These are phyloP conservation scores for Suillus discolor DNA, from an alignment of 768 basidiomycete genomes.

Conservation along the genomic window DNA sequence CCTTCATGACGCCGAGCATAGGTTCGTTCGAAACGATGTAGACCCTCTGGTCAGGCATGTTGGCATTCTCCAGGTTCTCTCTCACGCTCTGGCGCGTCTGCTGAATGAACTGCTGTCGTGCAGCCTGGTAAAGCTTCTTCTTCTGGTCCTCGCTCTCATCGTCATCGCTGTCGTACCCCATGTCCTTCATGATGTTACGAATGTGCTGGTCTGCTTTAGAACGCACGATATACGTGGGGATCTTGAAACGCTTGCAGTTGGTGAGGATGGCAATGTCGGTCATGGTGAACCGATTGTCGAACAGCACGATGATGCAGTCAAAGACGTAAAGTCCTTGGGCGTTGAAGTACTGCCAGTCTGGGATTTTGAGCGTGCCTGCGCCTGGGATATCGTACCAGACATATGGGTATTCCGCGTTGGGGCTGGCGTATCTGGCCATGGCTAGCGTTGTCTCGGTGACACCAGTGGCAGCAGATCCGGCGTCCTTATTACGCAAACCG, in stretches of 20 bases:
- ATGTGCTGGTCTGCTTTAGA: constrained; percentile 26
- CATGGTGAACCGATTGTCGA: constrained; percentile 37
- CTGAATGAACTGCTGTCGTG: constrained; percentile 29
- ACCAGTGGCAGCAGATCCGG: constrained; percentile 32
- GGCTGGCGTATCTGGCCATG: constrained; percentile 32
- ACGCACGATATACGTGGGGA: constrained; percentile 36
- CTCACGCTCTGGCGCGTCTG: constrained; percentile 30
- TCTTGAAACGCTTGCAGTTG: constrained; percentile 35
- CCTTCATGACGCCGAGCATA: constrained; percentile 28
- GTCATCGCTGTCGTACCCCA: constrained; percentile 30
- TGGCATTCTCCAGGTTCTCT: constrained; percentile 25
- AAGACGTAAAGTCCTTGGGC: constrained; percentile 40
- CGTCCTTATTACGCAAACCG: constrained; percentile 28
- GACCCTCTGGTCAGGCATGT: constrained; percentile 31
- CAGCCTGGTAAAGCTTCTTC: constrained; percentile 24
- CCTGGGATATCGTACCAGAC: constrained; percentile 43
- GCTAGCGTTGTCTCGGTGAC: constrained; percentile 36
- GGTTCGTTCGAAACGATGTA: constrained; percentile 31
- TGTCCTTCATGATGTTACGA: constrained; percentile 20
- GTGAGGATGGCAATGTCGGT: constrained; percentile 39
- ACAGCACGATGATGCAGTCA: constrained; percentile 37
- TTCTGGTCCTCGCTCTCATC: constrained; percentile 13
- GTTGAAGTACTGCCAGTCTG: constrained; percentile 42
- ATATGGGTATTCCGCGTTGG: constrained; percentile 23
- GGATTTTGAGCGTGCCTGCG: constrained; percentile 36